A percentile compares a stretch with the other conserved stretches of the same genome.
Conservation (phyloP, 1,284 basidiomycete species). For the Trichosporon sp. region DNA sequence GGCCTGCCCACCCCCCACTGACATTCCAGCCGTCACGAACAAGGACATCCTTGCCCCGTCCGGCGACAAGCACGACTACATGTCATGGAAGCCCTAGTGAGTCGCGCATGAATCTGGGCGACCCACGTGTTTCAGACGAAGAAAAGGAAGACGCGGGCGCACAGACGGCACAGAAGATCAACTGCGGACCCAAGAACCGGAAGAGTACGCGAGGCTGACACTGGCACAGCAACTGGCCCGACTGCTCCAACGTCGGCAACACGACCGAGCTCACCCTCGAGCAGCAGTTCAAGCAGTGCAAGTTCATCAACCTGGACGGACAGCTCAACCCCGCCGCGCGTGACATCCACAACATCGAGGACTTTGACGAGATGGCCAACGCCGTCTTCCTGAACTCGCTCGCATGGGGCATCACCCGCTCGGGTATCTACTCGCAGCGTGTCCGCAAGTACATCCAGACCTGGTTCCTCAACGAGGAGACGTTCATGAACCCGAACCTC, state of each 20-base stretch:
- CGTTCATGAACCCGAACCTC: conserved; percentile 64
- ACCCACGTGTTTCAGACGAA: too few relatives aligned
- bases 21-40: conserved; percentile 13
- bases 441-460: conserved; percentile 20
- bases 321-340: conserved; percentile 63
- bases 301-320: conserved; percentile 52
- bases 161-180: not conserved
- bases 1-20: not conserved
- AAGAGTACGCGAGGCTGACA: not conserved
- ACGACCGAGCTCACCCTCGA: conserved; percentile 22
- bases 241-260: conserved; percentile 25
- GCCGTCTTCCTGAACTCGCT: conserved; percentile 62
- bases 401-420: conserved; percentile 55
- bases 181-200: not conserved
- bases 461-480: conserved; percentile 57
- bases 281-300: conserved; percentile 18
- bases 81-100: conserved; percentile 19
- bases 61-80: conserved; percentile 20
- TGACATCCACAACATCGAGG: conserved; percentile 56
- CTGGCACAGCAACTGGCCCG: conserved; percentile 21
- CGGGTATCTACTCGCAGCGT: conserved; percentile 28
- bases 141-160: not conserved
- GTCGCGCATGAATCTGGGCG: too few relatives aligned
- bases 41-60: conserved; percentile 17
- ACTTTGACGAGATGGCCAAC: conserved; percentile 58